Evolutionary conservation across 2,329 filamentous ascomycete genomes (phyloP).

Genomic region (Colletotrichum sp.): DNA sequence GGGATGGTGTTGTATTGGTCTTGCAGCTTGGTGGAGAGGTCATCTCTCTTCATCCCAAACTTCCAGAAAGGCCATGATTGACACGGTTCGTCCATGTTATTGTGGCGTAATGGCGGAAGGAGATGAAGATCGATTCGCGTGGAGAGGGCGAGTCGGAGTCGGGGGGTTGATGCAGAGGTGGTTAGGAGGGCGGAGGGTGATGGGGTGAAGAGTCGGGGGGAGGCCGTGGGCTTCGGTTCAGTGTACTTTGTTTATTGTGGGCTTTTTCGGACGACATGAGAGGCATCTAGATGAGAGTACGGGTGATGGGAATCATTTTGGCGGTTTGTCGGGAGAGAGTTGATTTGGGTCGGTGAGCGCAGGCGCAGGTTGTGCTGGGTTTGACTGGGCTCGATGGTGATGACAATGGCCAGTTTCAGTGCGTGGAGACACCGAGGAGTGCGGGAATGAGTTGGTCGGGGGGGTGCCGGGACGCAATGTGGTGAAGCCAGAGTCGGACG

Average conservation of each 20-base stretch:
- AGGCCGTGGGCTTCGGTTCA: constrained; percentile 10
- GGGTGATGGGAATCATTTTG: neutral
- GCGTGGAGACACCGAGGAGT: constrained; percentile 21
- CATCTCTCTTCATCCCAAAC: constrained; percentile 65
- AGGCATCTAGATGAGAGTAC: constrained; percentile 4
- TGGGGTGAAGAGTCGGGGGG: neutral
- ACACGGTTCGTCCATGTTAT: constrained; percentile 58
- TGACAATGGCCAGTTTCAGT: constrained; percentile 19
- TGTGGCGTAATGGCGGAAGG: neutral
- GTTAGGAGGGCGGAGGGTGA: neutral
- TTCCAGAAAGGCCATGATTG: constrained; percentile 66
- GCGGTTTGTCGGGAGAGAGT: neutral
- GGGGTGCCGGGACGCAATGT: constrained; percentile 19
- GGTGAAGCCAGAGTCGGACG: constrained; percentile 13
- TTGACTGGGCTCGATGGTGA: constrained; percentile 11
- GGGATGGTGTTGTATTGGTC: constrained; percentile 65
- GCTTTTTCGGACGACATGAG: constrained; percentile 1
- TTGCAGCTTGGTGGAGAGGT: constrained; percentile 62
- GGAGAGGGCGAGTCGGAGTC: neutral
- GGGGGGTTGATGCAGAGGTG: neutral
- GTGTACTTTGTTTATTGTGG: neutral
- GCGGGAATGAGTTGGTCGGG: constrained; percentile 19
- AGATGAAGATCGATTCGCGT: neutral
- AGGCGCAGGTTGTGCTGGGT: neutral
- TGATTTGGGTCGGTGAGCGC: neutral